These are phyloP conservation scores for Fusarium piperis DNA, from an alignment of 2,329 filamentous ascomycete genomes.

Conservation along the genomic window DNA sequence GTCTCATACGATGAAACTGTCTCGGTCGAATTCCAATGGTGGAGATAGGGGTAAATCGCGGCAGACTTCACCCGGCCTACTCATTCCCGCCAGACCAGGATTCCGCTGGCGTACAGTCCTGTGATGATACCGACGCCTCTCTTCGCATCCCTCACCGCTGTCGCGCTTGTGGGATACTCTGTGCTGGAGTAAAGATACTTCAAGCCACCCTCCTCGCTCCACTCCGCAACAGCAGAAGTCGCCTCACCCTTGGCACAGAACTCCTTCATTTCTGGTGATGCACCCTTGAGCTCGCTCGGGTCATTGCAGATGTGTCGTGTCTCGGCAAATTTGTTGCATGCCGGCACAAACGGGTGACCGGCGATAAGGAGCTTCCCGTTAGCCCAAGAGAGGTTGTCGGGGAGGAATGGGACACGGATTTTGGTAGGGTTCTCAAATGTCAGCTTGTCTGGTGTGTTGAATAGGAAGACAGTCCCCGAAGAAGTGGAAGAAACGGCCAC, in stretches of 20 bases:
- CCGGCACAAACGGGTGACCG: constrained; percentile 51
- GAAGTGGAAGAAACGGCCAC: constrained; percentile 51
- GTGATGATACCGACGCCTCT: constrained; percentile 48
- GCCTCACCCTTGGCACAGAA: constrained; percentile 7
- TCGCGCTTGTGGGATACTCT: constrained; percentile 49
- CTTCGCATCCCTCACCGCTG: constrained; percentile 43
- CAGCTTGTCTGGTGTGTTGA: background rate
- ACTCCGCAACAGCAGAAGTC: constrained; percentile 47
- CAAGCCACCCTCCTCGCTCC: constrained; percentile 47
- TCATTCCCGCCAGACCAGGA: constrained; percentile 42
- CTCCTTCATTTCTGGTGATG: background rate
- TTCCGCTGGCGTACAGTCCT: constrained; percentile 51
- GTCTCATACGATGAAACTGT: background rate
- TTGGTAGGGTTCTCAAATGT: background rate
- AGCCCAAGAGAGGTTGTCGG: constrained; percentile 52
- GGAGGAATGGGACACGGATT: constrained; percentile 48
- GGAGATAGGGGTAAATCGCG: background rate
- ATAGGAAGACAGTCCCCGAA: constrained; percentile 20
- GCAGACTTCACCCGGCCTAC: background rate
- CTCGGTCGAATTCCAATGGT: background rate
- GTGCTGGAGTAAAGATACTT: constrained; percentile 47
- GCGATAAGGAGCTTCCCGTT: constrained; percentile 49
- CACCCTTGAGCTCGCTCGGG: constrained; percentile 35
- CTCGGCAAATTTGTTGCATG: constrained; percentile 44
- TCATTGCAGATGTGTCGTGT: constrained; percentile 50